These are phyloP conservation scores for Acanthamoeba polyphaga DNA, from an alignment of 208 protist species.

Conservation along the genomic window DNA sequence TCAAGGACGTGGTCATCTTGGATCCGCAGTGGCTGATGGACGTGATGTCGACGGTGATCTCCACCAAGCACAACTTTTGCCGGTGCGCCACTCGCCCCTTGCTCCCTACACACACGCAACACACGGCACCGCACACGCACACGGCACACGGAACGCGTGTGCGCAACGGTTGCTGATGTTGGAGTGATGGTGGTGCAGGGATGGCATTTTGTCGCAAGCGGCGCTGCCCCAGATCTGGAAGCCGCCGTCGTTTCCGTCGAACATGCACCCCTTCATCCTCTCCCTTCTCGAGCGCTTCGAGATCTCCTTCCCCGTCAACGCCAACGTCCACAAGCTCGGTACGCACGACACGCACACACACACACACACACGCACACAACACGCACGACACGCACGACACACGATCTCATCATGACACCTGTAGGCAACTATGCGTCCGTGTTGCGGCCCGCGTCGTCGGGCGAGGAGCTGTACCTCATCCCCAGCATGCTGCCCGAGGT, in stretches of 20 bases:
- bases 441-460: background rate
- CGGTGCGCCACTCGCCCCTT: too few relatives aligned
- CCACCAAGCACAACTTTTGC: constrained; percentile 68
- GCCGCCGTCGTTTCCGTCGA: background rate
- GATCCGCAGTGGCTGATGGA: constrained; percentile 83
- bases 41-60: constrained; percentile 78
- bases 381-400: too few relatives aligned
- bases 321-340: constrained; percentile 63
- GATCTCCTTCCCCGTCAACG: constrained; percentile 30
- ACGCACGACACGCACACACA: background rate
- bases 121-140: too few relatives aligned
- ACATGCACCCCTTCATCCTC: constrained; percentile 51
- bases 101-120: too few relatives aligned
- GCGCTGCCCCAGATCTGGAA: constrained; percentile 65
- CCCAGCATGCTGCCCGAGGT: constrained; percentile 55
- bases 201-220: constrained; percentile 6
- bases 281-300: constrained; percentile 71
- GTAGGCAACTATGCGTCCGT: background rate
- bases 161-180: background rate
- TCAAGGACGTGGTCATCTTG: constrained; percentile 82
- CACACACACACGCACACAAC: too few relatives aligned
- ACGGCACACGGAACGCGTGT: background rate
- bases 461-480: constrained; percentile 58
- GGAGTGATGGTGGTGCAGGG: background rate
- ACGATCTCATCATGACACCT: background rate